phyloP scores from a whole-genome alignment of 768 basidiomycete genomes.

The Nidula microcarpa region DNA sequence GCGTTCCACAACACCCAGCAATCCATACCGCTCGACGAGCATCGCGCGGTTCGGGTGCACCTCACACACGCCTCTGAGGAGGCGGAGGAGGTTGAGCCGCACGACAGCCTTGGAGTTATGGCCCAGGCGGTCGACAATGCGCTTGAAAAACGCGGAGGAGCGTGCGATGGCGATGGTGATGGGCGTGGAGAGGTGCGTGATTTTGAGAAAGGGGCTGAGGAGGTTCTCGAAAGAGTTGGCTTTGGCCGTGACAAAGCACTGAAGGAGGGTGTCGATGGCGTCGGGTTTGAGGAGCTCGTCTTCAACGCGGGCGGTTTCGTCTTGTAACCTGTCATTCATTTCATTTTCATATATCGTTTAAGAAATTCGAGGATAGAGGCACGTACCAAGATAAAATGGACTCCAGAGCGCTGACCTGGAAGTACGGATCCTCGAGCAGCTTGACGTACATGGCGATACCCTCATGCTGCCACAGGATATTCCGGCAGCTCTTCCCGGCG shows the following conservation, averaged over 20 bases:
- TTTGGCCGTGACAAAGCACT: constrained; percentile 81
- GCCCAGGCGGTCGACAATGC: constrained; percentile 77
- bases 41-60: constrained; percentile 82
- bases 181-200: constrained; percentile 73
- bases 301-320: constrained; percentile 92
- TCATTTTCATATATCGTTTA: not conserved
- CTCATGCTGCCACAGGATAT: constrained; percentile 89
- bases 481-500: constrained; percentile 90
- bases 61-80: constrained; percentile 84
- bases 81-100: constrained; percentile 82
- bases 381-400: constrained; percentile 84
- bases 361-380: not conserved
- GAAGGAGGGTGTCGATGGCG: constrained; percentile 65
- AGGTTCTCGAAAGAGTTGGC: constrained; percentile 90
- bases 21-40: constrained; percentile 78
- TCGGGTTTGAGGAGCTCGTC: constrained; percentile 73
- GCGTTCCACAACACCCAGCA: constrained; percentile 76
- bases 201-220: constrained; percentile 90
- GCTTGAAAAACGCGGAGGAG: constrained; percentile 78
- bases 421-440: constrained; percentile 81
- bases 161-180: constrained; percentile 78
- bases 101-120: constrained; percentile 80
- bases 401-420: constrained; percentile 90
- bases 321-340: constrained; percentile 68
- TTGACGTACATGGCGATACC: constrained; percentile 80